Evolutionary conservation across 2,329 filamentous ascomycete species (phyloP).

Genomic region (Sordariomycetes sp.): DNA sequence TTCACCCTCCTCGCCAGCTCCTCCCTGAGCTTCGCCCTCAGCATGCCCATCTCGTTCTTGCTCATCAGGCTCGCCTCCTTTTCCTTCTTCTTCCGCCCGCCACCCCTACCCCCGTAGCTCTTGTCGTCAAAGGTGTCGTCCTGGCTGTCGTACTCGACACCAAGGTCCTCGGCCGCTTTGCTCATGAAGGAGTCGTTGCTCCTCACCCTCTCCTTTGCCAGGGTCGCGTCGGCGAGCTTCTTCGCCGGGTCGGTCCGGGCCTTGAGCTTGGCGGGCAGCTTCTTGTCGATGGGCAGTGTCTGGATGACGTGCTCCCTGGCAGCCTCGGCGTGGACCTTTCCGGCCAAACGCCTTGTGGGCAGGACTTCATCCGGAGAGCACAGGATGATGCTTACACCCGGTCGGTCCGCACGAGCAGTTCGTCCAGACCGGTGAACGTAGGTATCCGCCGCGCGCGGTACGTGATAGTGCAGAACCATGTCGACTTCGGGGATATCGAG

Average conservation of each 20-base stretch:
- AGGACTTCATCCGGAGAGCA: conserved; percentile 87
- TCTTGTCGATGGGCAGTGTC: conserved; percentile 75
- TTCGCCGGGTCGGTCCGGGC: conserved; percentile 76
- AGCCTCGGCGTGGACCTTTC: conserved; percentile 69
- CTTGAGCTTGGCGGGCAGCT: conserved; percentile 66
- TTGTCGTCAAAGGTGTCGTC: conserved; percentile 69
- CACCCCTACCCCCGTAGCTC: conserved; percentile 58
- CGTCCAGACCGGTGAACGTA: conserved; percentile 95
- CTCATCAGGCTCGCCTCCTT: conserved; percentile 56
- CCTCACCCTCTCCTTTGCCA: conserved; percentile 80
- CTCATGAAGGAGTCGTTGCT: conserved; percentile 80
- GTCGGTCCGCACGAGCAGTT: conserved; percentile 73
- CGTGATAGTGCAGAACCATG: conserved; percentile 88
- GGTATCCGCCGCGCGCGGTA: conserved; percentile 81
- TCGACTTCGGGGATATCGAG: conserved; percentile 89
- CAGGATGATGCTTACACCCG: conserved; percentile 76
- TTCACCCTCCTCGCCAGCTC: conserved; percentile 70
- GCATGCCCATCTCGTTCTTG: conserved; percentile 62
- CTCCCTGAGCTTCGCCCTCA: conserved; percentile 64
- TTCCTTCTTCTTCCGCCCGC: conserved; percentile 65
- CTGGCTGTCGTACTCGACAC: conserved; percentile 87
- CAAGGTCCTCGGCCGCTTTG: conserved; percentile 80
- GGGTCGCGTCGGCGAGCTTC: conserved; percentile 68
- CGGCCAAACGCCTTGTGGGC: conserved; percentile 72
- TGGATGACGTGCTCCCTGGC: conserved; percentile 61